A percentile compares a stretch with the other conserved stretches of the same genome.
These are phyloP conservation scores for Leccinum fallax DNA, from an alignment of 1,284 basidiomycete genomes.

Conservation along the genomic window DNA sequence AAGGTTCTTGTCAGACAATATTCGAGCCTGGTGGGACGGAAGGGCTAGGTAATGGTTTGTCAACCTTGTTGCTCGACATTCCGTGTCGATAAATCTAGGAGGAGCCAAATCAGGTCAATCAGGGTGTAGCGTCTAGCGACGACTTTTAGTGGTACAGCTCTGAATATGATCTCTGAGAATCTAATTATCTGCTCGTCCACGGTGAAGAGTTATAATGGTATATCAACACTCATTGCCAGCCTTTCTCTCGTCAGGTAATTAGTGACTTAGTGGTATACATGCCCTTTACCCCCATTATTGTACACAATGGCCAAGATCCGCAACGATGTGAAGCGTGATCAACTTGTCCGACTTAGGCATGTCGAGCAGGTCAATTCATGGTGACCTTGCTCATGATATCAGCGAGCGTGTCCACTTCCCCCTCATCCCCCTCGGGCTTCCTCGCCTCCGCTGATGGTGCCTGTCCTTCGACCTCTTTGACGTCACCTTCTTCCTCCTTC, in stretches of 20 bases:
- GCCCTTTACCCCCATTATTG: neutral
- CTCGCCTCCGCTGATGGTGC: slow-evolving; percentile 21
- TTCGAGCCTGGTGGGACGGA: slow-evolving; percentile 34
- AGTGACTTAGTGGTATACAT: slow-evolving; percentile 30
- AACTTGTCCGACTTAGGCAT: neutral
- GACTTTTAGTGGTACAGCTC: neutral
- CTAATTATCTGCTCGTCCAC: slow-evolving; percentile 7
- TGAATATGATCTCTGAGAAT: neutral
- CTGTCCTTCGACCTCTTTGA: slow-evolving; percentile 40
- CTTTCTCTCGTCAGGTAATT: slow-evolving; percentile 15
- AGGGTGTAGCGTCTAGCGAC: neutral
- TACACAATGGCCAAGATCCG: slow-evolving; percentile 7
- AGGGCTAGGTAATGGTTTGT: neutral
- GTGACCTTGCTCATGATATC: slow-evolving; percentile 60
- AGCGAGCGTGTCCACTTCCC: slow-evolving; percentile 56
- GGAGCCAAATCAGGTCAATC: neutral
- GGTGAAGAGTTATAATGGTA: neutral
- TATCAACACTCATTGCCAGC: slow-evolving; percentile 4
- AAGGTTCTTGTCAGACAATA: slow-evolving; percentile 15
- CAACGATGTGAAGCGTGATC: neutral
- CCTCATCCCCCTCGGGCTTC: slow-evolving; percentile 42
- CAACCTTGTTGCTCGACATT: neutral
- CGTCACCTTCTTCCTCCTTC: slow-evolving; percentile 32
- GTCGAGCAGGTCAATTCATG: slow-evolving; percentile 37
- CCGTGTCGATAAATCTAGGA: too few species aligned